Percentiles rank a stretch among this genome's conserved stretches.
Evolutionary conservation across 306 rosid genomes (phyloP).

Genomic region (Vigna nakashimae): DNA sequence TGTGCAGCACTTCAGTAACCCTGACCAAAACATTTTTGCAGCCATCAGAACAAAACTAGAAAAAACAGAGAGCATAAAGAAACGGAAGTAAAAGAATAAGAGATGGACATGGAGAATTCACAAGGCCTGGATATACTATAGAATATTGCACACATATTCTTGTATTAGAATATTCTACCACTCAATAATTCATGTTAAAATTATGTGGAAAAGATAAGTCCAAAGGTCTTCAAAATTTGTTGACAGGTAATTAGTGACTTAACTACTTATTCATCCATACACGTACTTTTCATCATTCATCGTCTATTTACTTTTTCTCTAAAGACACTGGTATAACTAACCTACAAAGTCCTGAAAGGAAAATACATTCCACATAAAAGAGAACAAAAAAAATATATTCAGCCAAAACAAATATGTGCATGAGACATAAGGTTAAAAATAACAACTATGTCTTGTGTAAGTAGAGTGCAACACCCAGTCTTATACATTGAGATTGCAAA

Average conservation of each 20-base stretch:
- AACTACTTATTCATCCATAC: slow-evolving; percentile 1
- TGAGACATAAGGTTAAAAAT: slow-evolving; percentile 14
- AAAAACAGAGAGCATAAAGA: slow-evolving; percentile 6
- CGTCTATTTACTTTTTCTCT: background rate
- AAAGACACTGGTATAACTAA: slow-evolving; percentile 2
- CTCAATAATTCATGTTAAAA: background rate
- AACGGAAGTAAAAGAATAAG: too few relatives aligned
- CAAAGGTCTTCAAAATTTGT: background rate
- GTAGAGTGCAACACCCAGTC: background rate
- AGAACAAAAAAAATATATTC: background rate
- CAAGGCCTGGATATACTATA: slow-evolving; percentile 4
- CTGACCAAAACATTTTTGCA: background rate
- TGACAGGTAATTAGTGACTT: slow-evolving; percentile 2
- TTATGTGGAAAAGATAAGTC: background rate
- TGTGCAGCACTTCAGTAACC: too few relatives aligned
- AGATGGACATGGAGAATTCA: background rate
- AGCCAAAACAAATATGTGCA: slow-evolving; percentile 4
- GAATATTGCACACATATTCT: slow-evolving; percentile 2
- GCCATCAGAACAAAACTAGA: slow-evolving; percentile 4
- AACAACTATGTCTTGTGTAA: background rate
- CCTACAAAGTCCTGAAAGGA: background rate
- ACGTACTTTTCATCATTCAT: background rate
- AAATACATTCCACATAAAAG: background rate
- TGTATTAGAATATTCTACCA: slow-evolving; percentile 1
- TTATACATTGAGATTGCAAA: slow-evolving; percentile 15